Evolutionary conservation across 106 monocot species (phyloP).

Genomic region (Gastrodia elata): DNA sequence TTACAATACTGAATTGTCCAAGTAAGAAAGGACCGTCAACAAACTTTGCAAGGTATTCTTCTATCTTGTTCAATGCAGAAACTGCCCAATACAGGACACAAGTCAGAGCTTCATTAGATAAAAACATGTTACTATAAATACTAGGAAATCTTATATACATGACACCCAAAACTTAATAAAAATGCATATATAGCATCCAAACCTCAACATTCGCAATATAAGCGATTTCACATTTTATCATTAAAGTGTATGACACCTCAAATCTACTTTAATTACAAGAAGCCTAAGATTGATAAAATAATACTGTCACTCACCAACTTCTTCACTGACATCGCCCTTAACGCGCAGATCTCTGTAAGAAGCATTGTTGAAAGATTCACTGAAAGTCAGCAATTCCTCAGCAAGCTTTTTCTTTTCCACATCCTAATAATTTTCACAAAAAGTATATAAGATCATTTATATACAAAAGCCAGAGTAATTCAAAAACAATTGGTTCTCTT

Average conservation of each 20-base stretch:
- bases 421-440: conserved; percentile 40
- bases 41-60: conserved; percentile 54
- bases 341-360: conserved; percentile 17
- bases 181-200: too few relatives aligned
- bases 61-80: conserved; percentile 59
- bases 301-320: conserved; percentile 46
- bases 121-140: background rate
- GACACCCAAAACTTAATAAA: too few relatives aligned
- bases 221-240: too few relatives aligned
- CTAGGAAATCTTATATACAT: too few relatives aligned
- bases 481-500: conserved; percentile 12
- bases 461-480: background rate
- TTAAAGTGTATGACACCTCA: too few relatives aligned
- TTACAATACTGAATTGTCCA: conserved; percentile 77
- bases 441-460: background rate
- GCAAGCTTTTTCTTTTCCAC: conserved; percentile 63
- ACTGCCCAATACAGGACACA: conserved; percentile 12
- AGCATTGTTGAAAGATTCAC: conserved; percentile 40
- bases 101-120: background rate
- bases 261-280: too few relatives aligned
- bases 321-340: conserved; percentile 41
- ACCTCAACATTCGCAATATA: too few relatives aligned
- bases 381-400: conserved; percentile 57
- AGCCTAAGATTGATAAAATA: too few relatives aligned
- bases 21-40: conserved; percentile 86